Evolutionary conservation across 352 stramenopile genomes (phyloP).

Genomic region (Plasmopara halstedii): DNA sequence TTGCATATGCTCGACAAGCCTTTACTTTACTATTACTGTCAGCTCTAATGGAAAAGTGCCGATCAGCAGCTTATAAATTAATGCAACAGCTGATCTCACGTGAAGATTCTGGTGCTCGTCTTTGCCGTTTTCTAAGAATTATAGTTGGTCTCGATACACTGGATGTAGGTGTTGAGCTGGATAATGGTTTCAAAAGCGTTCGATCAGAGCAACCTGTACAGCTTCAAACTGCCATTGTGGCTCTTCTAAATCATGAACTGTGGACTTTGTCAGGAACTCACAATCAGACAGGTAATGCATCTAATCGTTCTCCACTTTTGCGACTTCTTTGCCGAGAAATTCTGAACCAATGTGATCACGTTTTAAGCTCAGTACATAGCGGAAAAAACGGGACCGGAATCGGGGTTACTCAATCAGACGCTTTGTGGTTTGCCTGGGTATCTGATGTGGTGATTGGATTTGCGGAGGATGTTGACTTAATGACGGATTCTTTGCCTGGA

Average conservation of each 20-base stretch:
- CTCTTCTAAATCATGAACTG: slow-evolving; percentile 10
- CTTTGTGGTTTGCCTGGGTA: slow-evolving; percentile 29
- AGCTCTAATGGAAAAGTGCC: slow-evolving; percentile 1
- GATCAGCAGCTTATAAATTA: slow-evolving; percentile 8
- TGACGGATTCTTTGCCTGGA: not conserved
- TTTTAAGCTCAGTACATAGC: not conserved
- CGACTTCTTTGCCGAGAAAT: slow-evolving; percentile 23
- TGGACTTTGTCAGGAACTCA: not conserved
- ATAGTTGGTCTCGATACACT: slow-evolving; percentile 17
- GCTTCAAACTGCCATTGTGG: slow-evolving; percentile 7
- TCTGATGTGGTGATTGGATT: slow-evolving; percentile 13
- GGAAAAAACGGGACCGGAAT: slow-evolving; percentile 6
- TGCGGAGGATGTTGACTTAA: slow-evolving; percentile 1
- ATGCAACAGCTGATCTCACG: slow-evolving; percentile 14
- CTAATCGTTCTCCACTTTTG: slow-evolving; percentile 15
- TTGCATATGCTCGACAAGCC: slow-evolving; percentile 24
- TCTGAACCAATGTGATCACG: slow-evolving; percentile 6
- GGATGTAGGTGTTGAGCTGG: slow-evolving; percentile 14
- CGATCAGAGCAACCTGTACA: slow-evolving; percentile 5
- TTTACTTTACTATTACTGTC: slow-evolving; percentile 22
- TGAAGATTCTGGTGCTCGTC: slow-evolving; percentile 3
- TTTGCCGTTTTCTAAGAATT: slow-evolving; percentile 22
- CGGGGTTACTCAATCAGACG: slow-evolving; percentile 1
- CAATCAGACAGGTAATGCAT: not conserved
- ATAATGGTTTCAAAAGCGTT: not conserved